Evolutionary conservation across 2,329 filamentous ascomycete species (phyloP).

Genomic region (Chaetomium sp.): DNA sequence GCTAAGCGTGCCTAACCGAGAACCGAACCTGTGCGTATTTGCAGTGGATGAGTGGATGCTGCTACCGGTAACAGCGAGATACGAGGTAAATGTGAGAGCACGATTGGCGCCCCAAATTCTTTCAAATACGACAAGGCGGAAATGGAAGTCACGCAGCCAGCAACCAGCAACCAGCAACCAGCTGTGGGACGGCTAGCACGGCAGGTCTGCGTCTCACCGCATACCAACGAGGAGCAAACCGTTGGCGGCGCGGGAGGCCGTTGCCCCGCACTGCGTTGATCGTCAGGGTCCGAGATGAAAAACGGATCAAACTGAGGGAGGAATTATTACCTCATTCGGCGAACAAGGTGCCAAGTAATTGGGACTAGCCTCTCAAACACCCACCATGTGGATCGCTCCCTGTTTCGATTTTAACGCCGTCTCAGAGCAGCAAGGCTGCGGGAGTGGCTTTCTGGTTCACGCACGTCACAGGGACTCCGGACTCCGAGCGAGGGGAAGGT

Average conservation of each 20-base stretch:
- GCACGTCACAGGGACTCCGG: background rate
- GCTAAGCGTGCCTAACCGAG: background rate
- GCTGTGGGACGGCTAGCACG: background rate
- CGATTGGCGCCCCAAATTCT: background rate
- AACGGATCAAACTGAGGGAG: background rate
- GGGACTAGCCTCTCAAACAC: constrained; percentile 10
- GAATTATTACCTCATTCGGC: constrained; percentile 4
- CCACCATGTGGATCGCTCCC: background rate
- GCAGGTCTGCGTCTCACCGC: background rate
- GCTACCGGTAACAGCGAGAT: background rate
- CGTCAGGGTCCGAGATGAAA: constrained; percentile 14
- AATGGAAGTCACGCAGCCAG: background rate
- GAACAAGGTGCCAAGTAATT: background rate
- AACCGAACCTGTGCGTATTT: background rate
- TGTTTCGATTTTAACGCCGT: constrained; percentile 11
- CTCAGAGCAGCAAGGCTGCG: background rate
- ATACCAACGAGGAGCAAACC: background rate
- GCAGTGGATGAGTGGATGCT: background rate
- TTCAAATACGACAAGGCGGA: background rate
- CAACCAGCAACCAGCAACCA: background rate
- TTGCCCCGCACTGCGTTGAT: constrained; percentile 7
- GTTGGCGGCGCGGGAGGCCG: constrained; percentile 8
- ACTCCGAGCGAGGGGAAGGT: background rate
- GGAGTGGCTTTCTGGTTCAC: background rate
- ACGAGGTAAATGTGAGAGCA: background rate